These are phyloP conservation scores for Candida hispaniensis DNA, from an alignment of 805 yeast genomes.

Conservation along the genomic window DNA sequence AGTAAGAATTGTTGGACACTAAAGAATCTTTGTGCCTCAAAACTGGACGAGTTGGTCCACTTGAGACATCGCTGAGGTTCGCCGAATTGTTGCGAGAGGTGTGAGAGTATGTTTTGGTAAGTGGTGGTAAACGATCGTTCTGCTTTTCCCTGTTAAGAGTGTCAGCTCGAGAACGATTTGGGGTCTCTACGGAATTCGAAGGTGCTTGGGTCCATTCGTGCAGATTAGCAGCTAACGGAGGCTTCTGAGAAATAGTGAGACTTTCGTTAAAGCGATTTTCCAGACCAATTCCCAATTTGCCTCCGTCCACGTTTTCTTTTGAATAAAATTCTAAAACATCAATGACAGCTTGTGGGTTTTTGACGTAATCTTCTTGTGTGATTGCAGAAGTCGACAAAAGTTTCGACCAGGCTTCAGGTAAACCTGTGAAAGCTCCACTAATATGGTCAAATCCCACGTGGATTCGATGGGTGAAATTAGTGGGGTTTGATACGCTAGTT, in stretches of 20 bases:
- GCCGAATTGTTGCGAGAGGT: too few relatives aligned
- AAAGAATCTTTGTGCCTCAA: conserved; percentile 8
- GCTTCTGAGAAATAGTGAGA: conserved; percentile 9
- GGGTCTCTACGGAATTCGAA: too few relatives aligned
- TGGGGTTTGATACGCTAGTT: conserved; percentile 71
- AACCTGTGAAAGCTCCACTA: conserved; percentile 80
- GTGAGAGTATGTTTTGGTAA: too few relatives aligned
- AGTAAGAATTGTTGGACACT: conserved; percentile 4
- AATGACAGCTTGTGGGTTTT: conserved; percentile 88
- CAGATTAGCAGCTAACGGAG: conserved; percentile 9
- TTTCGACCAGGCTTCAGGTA: conserved; percentile 88
- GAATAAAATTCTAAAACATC: conserved; percentile 76
- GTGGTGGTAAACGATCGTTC: too few relatives aligned
- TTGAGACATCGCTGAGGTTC: too few relatives aligned
- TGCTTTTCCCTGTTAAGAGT: too few relatives aligned
- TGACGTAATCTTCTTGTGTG: conserved; percentile 75
- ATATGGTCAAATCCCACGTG: conserved; percentile 85
- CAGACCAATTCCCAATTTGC: conserved; percentile 9
- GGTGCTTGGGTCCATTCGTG: conserved; percentile 16
- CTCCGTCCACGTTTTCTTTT: conserved; percentile 23
- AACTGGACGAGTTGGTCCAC: conserved; percentile 6
- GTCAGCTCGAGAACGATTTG: too few relatives aligned
- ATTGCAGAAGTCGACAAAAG: conserved; percentile 78
- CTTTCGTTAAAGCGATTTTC: conserved; percentile 11
- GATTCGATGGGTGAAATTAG: conserved; percentile 88